These are phyloP conservation scores for Cryptococcus deneoformans DNA, from an alignment of 1,284 basidiomycete species.

Conservation along the genomic window DNA sequence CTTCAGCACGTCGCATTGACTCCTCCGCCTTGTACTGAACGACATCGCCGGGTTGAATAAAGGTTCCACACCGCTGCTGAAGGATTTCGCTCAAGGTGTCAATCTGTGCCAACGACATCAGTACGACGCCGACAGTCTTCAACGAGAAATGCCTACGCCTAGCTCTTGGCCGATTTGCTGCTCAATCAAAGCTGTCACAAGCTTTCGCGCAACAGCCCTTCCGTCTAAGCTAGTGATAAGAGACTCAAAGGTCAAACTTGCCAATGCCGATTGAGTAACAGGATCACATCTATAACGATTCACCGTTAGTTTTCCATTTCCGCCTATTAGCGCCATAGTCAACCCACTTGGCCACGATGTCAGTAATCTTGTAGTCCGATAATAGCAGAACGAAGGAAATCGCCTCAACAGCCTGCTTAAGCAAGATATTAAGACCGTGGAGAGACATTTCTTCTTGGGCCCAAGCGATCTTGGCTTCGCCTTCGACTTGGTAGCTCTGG, in stretches of 20 bases:
- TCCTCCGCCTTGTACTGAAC: slow-evolving; percentile 99
- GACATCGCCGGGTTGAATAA: slow-evolving; percentile 98
- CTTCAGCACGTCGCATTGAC: slow-evolving; percentile 83
- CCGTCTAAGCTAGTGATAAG: slow-evolving; percentile 80
- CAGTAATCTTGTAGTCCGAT: slow-evolving; percentile 85
- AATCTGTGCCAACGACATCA: slow-evolving; percentile 58
- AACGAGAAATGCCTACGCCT: slow-evolving; percentile 60
- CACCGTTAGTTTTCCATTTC: neutral
- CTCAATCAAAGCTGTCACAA: slow-evolving; percentile 95
- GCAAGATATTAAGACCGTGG: slow-evolving; percentile 54
- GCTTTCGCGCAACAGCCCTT: slow-evolving; percentile 74
- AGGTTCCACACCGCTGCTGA: slow-evolving; percentile 91
- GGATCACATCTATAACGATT: slow-evolving; percentile 10
- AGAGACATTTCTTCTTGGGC: slow-evolving; percentile 44
- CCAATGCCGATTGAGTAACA: slow-evolving; percentile 65
- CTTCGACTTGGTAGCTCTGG: slow-evolving; percentile 40
- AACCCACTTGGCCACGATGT: slow-evolving; percentile 73
- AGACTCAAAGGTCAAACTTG: slow-evolving; percentile 73
- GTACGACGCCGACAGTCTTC: neutral
- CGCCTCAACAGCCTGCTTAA: slow-evolving; percentile 82
- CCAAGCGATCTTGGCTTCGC: slow-evolving; percentile 45
- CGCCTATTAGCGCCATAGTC: slow-evolving; percentile 1
- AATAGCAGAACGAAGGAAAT: slow-evolving; percentile 90
- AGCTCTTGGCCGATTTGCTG: slow-evolving; percentile 96
- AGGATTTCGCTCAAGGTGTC: slow-evolving; percentile 94